Conservation (phyloP, 495 filamentous ascomycete species). For the Penicillium ucsense region DNA sequence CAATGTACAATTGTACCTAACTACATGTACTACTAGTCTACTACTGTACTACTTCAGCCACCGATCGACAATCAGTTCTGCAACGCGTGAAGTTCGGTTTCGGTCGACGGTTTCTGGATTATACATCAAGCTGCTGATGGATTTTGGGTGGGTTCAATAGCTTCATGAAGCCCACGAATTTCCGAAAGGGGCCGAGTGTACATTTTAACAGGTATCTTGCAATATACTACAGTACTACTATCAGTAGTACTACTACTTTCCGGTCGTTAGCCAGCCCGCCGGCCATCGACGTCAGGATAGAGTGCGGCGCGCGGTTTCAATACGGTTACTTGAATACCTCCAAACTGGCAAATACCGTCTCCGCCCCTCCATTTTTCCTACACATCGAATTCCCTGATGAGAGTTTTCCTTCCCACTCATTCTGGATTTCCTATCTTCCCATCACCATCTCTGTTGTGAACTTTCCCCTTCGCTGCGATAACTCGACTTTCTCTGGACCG, state of each 20-base stretch:
- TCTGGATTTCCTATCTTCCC: slow-evolving; percentile 1
- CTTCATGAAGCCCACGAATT: too few species aligned
- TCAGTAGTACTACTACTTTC: too few species aligned
- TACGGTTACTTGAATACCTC: slow-evolving; percentile 1
- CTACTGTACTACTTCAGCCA: too few species aligned
- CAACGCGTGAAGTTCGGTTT: too few species aligned
- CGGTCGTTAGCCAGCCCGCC: neutral
- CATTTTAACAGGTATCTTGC: too few species aligned
- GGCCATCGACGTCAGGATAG: neutral
- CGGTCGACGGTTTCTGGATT: too few species aligned
- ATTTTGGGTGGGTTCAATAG: too few species aligned
- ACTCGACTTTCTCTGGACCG: neutral
- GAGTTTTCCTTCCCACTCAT: neutral
- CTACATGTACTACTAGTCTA: too few species aligned
- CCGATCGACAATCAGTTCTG: too few species aligned
- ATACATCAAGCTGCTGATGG: too few species aligned
- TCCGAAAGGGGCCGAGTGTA: too few species aligned
- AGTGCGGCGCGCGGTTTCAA: slow-evolving; percentile 4
- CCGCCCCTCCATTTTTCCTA: slow-evolving; percentile 12
- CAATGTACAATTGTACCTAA: neutral
- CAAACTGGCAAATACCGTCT: slow-evolving; percentile 1
- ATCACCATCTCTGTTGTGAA: neutral
- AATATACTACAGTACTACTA: too few species aligned
- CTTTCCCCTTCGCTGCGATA: neutral
- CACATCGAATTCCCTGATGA: slow-evolving; percentile 11